Percentiles rank a stretch among this genome's conserved stretches.
These are phyloP conservation scores for Phytophthora ohioensis DNA, from an alignment of 352 stramenopile species.

Conservation along the genomic window DNA sequence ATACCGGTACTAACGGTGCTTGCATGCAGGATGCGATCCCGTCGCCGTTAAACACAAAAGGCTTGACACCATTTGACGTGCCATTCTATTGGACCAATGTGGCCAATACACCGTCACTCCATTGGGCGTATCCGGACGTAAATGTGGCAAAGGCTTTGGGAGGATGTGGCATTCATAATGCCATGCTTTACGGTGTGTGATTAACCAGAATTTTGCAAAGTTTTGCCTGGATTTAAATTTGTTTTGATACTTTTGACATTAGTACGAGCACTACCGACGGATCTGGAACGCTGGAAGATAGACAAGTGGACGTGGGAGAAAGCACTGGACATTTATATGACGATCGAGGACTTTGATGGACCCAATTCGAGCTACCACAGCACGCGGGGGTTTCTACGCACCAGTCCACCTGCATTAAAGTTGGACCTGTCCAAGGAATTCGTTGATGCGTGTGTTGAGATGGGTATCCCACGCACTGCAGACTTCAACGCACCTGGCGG, in stretches of 20 bases:
- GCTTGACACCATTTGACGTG: conserved; percentile 83
- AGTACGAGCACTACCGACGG: conserved; percentile 75
- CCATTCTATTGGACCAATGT: conserved; percentile 89
- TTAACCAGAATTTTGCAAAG: not conserved
- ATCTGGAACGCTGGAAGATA: conserved; percentile 85
- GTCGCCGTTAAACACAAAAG: conserved; percentile 46
- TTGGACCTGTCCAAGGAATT: conserved; percentile 58
- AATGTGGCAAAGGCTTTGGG: conserved; percentile 88
- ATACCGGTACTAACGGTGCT: not conserved
- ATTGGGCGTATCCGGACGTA: conserved; percentile 84
- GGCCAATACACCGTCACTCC: conserved; percentile 65
- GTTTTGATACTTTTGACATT: not conserved
- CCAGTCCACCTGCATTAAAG: conserved; percentile 46
- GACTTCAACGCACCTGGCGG: conserved; percentile 88
- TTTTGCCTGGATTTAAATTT: not conserved
- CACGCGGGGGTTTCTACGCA: conserved; percentile 62
- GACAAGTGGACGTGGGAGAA: conserved; percentile 79
- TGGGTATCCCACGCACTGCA: conserved; percentile 60
- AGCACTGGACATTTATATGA: conserved; percentile 74
- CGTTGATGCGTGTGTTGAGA: conserved; percentile 55
- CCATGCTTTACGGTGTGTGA: conserved; percentile 88
- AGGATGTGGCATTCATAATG: conserved; percentile 91
- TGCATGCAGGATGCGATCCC: conserved; percentile 46
- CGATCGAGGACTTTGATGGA: conserved; percentile 80
- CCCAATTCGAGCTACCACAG: conserved; percentile 65